phyloP scores from a whole-genome alignment of 2,329 filamentous ascomycete genomes.

The Penicillium hesseltinei region DNA sequence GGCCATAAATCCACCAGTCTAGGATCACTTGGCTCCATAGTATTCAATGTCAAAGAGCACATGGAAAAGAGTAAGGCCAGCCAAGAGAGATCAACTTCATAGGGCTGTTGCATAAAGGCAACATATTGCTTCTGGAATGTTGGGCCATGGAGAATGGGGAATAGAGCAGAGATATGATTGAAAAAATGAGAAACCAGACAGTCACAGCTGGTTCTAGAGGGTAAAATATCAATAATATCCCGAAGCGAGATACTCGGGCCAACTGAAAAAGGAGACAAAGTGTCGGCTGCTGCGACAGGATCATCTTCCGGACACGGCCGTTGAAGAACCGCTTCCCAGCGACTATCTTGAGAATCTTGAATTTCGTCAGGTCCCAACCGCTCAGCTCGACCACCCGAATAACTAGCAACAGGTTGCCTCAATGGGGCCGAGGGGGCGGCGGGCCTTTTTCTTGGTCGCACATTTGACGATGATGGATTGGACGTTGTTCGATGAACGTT shows the following conservation, averaged over 20 bases:
- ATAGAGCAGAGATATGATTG: constrained; percentile 17
- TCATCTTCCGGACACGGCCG: not conserved
- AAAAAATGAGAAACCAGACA: constrained; percentile 20
- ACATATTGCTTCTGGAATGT: constrained; percentile 29
- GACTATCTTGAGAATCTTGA: not conserved
- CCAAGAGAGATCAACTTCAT: constrained; percentile 25
- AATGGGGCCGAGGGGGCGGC: not conserved
- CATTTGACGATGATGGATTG: not conserved
- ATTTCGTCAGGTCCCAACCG: not conserved
- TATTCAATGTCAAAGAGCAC: constrained; percentile 23
- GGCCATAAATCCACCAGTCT: constrained; percentile 21
- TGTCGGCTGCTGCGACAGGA: not conserved
- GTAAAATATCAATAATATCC: constrained; percentile 13
- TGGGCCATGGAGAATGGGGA: constrained; percentile 32
- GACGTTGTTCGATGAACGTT: not conserved
- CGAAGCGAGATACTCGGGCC: constrained; percentile 6
- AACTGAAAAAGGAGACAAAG: constrained; percentile 12
- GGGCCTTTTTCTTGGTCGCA: not conserved
- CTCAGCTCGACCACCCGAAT: not conserved
- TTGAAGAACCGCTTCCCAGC: constrained; percentile 8
- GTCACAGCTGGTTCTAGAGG: constrained; percentile 14
- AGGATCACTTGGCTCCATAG: constrained; percentile 23
- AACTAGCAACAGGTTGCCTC: not conserved
- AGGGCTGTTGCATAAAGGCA: constrained; percentile 18
- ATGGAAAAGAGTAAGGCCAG: constrained; percentile 31